Evolutionary conservation across 2,329 filamentous ascomycete species (phyloP).

Genomic region (Bipolaris sorokiniana): DNA sequence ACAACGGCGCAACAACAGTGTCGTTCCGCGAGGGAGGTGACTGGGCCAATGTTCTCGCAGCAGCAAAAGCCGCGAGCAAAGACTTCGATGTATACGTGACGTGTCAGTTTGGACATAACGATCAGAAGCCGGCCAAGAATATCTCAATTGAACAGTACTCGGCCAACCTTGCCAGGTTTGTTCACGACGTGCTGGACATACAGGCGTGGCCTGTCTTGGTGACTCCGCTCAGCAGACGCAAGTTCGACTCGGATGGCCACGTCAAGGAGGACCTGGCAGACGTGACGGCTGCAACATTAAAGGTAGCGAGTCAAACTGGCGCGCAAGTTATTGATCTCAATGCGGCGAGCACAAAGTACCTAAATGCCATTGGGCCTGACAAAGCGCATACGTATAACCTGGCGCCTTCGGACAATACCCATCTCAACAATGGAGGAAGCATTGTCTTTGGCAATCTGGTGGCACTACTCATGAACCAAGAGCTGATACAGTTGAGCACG

Average conservation of each 20-base stretch:
- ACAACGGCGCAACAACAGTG: constrained; percentile 61
- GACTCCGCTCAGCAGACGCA: constrained; percentile 61
- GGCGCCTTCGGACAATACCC: constrained; percentile 27
- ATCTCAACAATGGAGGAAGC: constrained; percentile 29
- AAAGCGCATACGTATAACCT: constrained; percentile 59
- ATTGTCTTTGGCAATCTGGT: constrained; percentile 35
- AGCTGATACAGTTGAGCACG: constrained; percentile 8
- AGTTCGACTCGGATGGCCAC: constrained; percentile 46
- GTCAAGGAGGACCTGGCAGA: constrained; percentile 55
- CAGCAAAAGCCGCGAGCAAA: constrained; percentile 45
- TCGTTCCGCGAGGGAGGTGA: constrained; percentile 60
- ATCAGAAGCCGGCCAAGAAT: constrained; percentile 56
- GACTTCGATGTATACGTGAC: constrained; percentile 58
- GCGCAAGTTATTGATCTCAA: constrained; percentile 60
- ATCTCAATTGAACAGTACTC: constrained; percentile 57
- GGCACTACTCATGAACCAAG: constrained; percentile 21
- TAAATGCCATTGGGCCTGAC: constrained; percentile 57
- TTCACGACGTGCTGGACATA: constrained; percentile 38
- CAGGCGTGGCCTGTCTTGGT: constrained; percentile 55
- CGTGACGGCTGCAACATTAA: constrained; percentile 54
- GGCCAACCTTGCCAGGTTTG: constrained; percentile 56
- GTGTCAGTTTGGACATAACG: constrained; percentile 67
- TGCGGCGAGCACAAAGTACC: constrained; percentile 55
- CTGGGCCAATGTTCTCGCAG: constrained; percentile 58
- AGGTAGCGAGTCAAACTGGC: constrained; percentile 51